Evolutionary conservation across 2,329 filamentous ascomycete species (phyloP).

Genomic region (Pseudonectria buxi): DNA sequence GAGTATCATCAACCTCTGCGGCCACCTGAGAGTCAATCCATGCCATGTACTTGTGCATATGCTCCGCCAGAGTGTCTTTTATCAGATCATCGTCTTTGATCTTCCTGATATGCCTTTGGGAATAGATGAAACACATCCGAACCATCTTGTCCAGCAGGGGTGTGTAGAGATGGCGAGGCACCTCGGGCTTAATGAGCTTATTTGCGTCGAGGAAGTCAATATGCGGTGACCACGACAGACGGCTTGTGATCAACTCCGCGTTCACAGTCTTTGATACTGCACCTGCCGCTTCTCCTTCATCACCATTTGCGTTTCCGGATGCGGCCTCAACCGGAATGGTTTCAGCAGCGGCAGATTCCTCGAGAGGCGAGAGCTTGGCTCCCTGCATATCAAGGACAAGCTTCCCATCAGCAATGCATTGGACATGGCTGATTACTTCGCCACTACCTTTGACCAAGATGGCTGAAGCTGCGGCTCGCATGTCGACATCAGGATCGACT

Average conservation of each 20-base stretch:
- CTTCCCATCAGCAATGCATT: constrained; percentile 14
- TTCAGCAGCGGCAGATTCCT: constrained; percentile 11
- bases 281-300: too few relatives aligned
- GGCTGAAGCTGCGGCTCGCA: constrained; percentile 3
- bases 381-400: constrained; percentile 12
- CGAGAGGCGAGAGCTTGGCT: constrained; percentile 17
- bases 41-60: constrained; percentile 20
- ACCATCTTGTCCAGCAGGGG: constrained; percentile 23
- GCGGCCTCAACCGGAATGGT: constrained; percentile 19
- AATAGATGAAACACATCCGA: constrained; percentile 20
- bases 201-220: constrained; percentile 23
- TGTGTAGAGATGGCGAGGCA: constrained; percentile 5
- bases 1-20: background rate
- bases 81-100: too few relatives aligned
- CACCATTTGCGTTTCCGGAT: constrained; percentile 19
- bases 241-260: too few relatives aligned
- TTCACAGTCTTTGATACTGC: too few relatives aligned
- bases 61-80: constrained; percentile 19
- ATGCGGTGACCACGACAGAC: constrained; percentile 27
- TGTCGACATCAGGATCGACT: background rate
- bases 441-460: constrained; percentile 1
- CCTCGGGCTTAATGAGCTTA: constrained; percentile 15
- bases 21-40: constrained; percentile 23
- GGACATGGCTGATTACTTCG: constrained; percentile 6
- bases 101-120: too few relatives aligned